Evolutionary conservation across 2,329 filamentous ascomycete genomes (phyloP).

Genomic region (Xylariaceae sp.): DNA sequence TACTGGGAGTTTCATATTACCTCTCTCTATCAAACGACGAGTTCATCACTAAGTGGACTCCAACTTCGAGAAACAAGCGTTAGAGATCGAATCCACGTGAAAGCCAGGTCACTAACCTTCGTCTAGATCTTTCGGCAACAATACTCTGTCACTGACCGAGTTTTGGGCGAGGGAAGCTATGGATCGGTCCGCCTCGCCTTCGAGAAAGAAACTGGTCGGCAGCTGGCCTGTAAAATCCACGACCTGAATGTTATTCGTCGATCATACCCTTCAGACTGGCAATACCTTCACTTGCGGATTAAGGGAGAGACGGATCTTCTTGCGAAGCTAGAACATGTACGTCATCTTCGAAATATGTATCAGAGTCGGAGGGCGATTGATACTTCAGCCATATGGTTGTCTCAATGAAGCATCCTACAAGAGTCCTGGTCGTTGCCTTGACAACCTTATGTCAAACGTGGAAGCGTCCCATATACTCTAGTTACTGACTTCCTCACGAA

Average conservation of each 20-base stretch:
- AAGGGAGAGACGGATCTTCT: conserved; percentile 50
- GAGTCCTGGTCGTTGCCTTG: too few species aligned
- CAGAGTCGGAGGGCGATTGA: too few species aligned
- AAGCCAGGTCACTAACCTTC: conserved; percentile 3
- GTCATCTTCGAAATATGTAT: conserved; percentile 13
- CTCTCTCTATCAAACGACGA: conserved; percentile 15
- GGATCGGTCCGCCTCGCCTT: conserved; percentile 51
- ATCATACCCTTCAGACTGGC: conserved; percentile 3
- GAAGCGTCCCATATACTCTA: too few species aligned
- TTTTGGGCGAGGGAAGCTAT: conserved; percentile 50
- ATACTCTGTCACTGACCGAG: conserved; percentile 44
- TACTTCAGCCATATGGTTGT: too few species aligned
- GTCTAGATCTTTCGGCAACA: conserved; percentile 39
- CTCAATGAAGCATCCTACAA: too few species aligned
- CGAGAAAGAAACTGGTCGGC: conserved; percentile 47
- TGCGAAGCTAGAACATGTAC: conserved; percentile 49
- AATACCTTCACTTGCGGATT: conserved; percentile 31
- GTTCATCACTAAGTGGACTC: conserved; percentile 13
- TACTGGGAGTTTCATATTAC: conserved; percentile 32
- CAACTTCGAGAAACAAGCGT: conserved; percentile 29
- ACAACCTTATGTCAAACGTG: too few species aligned
- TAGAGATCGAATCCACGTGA: conserved; percentile 17
- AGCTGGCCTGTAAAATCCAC: conserved; percentile 67
- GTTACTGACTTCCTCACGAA: too few species aligned
- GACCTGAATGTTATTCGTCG: conserved; percentile 36